Evolutionary conservation across 2,329 filamentous ascomycete species (phyloP).

Genomic region (Clonostachys solani): DNA sequence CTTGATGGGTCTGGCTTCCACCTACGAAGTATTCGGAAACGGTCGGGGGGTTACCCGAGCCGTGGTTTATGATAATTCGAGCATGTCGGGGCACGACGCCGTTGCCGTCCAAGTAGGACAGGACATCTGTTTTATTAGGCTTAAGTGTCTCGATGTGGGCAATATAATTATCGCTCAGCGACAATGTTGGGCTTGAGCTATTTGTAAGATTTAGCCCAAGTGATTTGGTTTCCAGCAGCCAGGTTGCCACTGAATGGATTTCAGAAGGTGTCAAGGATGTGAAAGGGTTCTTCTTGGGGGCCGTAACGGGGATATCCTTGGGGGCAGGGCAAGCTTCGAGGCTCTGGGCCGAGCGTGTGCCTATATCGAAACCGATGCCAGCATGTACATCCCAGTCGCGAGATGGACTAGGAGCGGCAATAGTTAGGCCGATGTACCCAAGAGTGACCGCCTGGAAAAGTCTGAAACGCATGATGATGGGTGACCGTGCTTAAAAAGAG

Average conservation of each 20-base stretch:
- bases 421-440: no score
- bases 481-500: no score
- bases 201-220: slow-evolving; percentile 8
- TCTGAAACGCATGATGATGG: no score
- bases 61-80: slow-evolving; percentile 8
- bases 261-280: not conserved
- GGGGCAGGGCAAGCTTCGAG: slow-evolving; percentile 1
- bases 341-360: no score
- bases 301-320: slow-evolving; percentile 1
- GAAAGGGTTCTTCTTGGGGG: slow-evolving; percentile 3
- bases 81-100: slow-evolving; percentile 21
- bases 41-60: slow-evolving; percentile 4
- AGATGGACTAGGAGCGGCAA: no score
- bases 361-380: no score
- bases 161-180: slow-evolving; percentile 9
- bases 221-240: slow-evolving; percentile 11
- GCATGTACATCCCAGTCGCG: no score
- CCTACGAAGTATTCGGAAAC: slow-evolving; percentile 9
- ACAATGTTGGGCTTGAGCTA: slow-evolving; percentile 2
- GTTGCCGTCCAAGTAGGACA: slow-evolving; percentile 35
- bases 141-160: slow-evolving; percentile 9
- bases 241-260: slow-evolving; percentile 19
- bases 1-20: not conserved
- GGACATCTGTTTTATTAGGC: slow-evolving; percentile 44
- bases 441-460: no score